phyloP scores from a whole-genome alignment of 2,329 filamentous ascomycete genomes.

The Dactylellina parvicollis region DNA sequence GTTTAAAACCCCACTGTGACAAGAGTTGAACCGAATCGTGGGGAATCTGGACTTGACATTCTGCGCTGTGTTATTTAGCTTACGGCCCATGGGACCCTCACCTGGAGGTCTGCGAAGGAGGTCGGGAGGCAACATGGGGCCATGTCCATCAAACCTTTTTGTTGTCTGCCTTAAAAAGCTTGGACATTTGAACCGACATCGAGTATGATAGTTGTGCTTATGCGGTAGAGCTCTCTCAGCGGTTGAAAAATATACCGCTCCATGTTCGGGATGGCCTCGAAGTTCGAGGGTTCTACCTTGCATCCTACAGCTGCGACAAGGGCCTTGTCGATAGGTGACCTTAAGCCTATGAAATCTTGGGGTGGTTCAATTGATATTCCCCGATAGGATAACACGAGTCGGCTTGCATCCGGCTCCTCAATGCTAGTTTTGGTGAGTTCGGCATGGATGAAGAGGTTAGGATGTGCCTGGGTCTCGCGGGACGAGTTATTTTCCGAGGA shows the following conservation, averaged over 20 bases:
- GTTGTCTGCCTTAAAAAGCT: slow-evolving; percentile 28
- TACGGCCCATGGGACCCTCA: no score
- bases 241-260: slow-evolving; percentile 34
- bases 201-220: slow-evolving; percentile 7
- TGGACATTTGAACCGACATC: slow-evolving; percentile 11
- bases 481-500: slow-evolving; percentile 50
- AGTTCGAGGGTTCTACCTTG: slow-evolving; percentile 26
- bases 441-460: slow-evolving; percentile 24
- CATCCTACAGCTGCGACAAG: slow-evolving; percentile 27
- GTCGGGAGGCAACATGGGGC: no score
- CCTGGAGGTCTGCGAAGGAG: no score
- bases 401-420: slow-evolving; percentile 18
- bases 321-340: slow-evolving; percentile 8
- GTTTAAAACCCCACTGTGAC: slow-evolving; percentile 36
- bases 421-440: slow-evolving; percentile 5
- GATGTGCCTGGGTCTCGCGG: slow-evolving; percentile 37
- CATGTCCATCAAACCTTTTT: neutral
- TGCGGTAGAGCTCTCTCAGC: slow-evolving; percentile 31
- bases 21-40: slow-evolving; percentile 32
- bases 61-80: no score
- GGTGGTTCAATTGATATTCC: slow-evolving; percentile 35
- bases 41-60: slow-evolving; percentile 33
- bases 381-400: slow-evolving; percentile 15
- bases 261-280: slow-evolving; percentile 29
- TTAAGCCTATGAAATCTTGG: slow-evolving; percentile 4